These are phyloP conservation scores for Perkinsus olseni DNA, from an alignment of 169 alveolate species.

Conservation along the genomic window DNA sequence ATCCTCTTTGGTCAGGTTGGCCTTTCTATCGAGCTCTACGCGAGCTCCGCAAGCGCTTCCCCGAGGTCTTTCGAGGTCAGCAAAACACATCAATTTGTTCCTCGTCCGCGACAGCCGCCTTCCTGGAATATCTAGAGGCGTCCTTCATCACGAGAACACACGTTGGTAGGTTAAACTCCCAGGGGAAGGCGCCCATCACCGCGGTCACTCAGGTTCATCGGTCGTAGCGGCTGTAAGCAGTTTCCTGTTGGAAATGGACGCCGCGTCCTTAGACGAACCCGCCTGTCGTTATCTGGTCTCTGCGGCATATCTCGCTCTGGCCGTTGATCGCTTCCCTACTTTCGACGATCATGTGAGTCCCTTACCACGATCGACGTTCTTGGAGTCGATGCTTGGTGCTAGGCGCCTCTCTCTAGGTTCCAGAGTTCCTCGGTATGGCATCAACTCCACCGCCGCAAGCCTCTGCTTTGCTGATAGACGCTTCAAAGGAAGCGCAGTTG, in stretches of 20 bases:
- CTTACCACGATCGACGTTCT: no score
- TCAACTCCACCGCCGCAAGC: not conserved
- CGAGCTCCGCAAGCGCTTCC: not conserved
- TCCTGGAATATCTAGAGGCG: not conserved
- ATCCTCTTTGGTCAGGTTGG: not conserved
- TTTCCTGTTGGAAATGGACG: not conserved
- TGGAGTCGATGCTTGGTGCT: not conserved
- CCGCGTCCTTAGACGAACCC: not conserved
- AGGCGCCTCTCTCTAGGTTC: not conserved
- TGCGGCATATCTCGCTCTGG: not conserved
- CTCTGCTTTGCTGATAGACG: not conserved
- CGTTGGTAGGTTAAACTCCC: not conserved
- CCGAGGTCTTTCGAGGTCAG: not conserved
- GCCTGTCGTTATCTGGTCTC: not conserved
- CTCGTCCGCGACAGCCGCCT: not conserved
- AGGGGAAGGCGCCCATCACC: not conserved
- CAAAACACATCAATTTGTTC: not conserved
- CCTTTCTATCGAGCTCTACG: not conserved
- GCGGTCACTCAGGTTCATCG: not conserved
- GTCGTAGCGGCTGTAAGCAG: not conserved
- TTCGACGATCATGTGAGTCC: not conserved
- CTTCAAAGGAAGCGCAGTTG: not conserved
- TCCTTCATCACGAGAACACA: not conserved
- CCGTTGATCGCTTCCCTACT: not conserved
- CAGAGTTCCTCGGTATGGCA: not conserved